Evolutionary conservation across 768 basidiomycete species (phyloP), one percentile per base, ranked within the genome.

Genomic region (Collybia sordida): DNA sequence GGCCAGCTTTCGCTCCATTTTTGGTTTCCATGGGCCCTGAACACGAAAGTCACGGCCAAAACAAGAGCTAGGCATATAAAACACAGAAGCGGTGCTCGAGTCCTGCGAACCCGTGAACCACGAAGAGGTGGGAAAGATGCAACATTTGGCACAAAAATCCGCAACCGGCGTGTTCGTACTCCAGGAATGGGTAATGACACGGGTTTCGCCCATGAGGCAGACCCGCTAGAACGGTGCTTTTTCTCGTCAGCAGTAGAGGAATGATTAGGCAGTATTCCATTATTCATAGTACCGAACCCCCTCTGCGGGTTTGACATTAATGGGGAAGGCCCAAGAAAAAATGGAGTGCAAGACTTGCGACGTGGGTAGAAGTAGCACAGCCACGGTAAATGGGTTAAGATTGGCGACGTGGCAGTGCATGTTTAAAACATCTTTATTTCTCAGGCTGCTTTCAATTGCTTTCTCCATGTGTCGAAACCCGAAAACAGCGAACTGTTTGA

Each of bases 161-260:
- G 79, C 11, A 87, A 69, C 28, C 80, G 75, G 55, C 85, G 82
- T 44, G 76, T 72, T 51, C 67, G 72, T 3, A 83, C 67, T 53
- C 82, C 81, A 36, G 84, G 80, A 43, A 87, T 78, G 37, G 85
- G 75, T 18, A 85, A 55, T 42, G 76, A 77, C 46, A 85, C 60
- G 28, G 83, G 79, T 38, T 79, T 68, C 18, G 80, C 73, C 83
- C 82, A 84, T 37, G 67, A 47, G 53, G 62, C 37, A 35, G 55
- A 58, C 37, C 42, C 38, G 47, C 64, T 63, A 45, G 61, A 59
- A 52, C 66, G 63, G 57, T 71, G 65, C 31, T 69, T 64, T 57
- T 75, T 77, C 51, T 76, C 75, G 58, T 72, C 72, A 27, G 71
- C 60, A 28, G 72, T 69, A 22, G 69, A 75, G 40, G 70, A 70